A percentile compares a stretch with the other conserved stretches of the same genome.
phyloP scores from a whole-genome alignment of 768 basidiomycete species.

The Postia placenta region DNA sequence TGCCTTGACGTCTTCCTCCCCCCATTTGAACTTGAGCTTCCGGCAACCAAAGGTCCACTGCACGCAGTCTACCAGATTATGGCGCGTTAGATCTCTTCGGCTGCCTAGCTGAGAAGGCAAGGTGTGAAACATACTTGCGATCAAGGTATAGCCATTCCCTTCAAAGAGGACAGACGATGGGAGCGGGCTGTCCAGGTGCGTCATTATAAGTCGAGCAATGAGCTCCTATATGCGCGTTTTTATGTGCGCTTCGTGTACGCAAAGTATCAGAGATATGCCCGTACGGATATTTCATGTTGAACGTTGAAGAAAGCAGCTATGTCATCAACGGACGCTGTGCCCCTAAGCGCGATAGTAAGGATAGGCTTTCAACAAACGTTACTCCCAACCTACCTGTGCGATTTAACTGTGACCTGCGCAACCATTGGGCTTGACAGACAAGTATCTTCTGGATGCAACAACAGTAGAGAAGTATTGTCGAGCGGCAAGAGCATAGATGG shows the following conservation, averaged over 20 bases:
- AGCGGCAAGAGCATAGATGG: constrained; percentile 11
- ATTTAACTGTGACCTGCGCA: constrained; percentile 19
- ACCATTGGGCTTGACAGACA: constrained; percentile 2
- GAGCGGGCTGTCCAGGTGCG: constrained; percentile 6
- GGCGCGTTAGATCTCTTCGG: not conserved
- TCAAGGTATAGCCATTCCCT: constrained; percentile 6
- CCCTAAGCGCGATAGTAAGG: not conserved
- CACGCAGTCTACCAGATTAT: not conserved
- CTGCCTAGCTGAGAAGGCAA: not conserved
- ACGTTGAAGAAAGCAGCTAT: constrained; percentile 12
- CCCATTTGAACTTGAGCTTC: constrained; percentile 12
- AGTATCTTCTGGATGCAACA: constrained; percentile 9
- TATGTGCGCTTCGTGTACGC: not conserved
- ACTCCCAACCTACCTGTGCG: constrained; percentile 2
- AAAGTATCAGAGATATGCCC: not conserved
- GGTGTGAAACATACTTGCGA: constrained; percentile 9
- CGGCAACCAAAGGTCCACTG: constrained; percentile 10
- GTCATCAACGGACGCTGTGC: constrained; percentile 3
- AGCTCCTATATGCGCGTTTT: constrained; percentile 7
- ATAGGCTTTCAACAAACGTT: not conserved
- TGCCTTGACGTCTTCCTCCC: constrained; percentile 1
- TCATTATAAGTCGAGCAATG: constrained; percentile 5
- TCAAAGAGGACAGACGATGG: constrained; percentile 6
- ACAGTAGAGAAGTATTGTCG: constrained; percentile 17
- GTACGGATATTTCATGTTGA: constrained; percentile 10